Percentiles rank a stretch among this genome's conserved stretches.
phyloP scores from a whole-genome alignment of 176 grass and related monocot genomes.

The Musa acuminata region DNA sequence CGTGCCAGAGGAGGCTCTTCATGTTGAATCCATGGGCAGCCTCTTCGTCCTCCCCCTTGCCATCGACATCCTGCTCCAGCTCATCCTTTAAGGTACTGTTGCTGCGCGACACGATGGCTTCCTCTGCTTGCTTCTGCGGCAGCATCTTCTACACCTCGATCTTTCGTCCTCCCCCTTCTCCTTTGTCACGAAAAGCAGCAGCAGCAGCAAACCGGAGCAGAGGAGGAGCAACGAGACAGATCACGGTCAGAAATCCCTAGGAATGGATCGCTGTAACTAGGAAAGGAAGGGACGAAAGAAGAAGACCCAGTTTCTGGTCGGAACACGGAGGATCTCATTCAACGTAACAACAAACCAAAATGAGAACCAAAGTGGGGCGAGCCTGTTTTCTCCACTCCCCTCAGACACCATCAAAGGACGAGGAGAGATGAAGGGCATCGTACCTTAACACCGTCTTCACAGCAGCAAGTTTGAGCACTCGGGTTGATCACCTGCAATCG shows the following conservation, averaged over 20 bases:
- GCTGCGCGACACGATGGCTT: constrained; percentile 44
- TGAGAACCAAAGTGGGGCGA: too few relatives aligned
- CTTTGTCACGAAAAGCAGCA: not conserved
- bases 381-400: too few relatives aligned
- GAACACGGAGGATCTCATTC: not conserved
- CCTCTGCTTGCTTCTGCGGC: constrained; percentile 49
- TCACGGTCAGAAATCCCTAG: not conserved
- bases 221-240: not conserved
- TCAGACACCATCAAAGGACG: too few relatives aligned
- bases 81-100: constrained; percentile 47
- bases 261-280: not conserved
- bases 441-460: too few relatives aligned
- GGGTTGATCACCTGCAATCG: too few relatives aligned
- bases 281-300: not conserved
- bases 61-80: constrained; percentile 38
- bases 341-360: too few relatives aligned
- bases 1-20: constrained; percentile 30
- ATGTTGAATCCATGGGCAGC: constrained; percentile 24
- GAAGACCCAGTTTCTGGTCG: not conserved
- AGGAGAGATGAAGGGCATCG: too few relatives aligned
- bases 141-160: constrained; percentile 23
- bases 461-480: too few relatives aligned
- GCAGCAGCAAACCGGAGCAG: not conserved
- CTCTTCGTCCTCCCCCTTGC: constrained; percentile 25
- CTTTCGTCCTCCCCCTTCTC: not conserved